These are phyloP conservation scores for Akanthomyces lecanii DNA, from an alignment of 2,329 filamentous ascomycete genomes.

Conservation along the genomic window DNA sequence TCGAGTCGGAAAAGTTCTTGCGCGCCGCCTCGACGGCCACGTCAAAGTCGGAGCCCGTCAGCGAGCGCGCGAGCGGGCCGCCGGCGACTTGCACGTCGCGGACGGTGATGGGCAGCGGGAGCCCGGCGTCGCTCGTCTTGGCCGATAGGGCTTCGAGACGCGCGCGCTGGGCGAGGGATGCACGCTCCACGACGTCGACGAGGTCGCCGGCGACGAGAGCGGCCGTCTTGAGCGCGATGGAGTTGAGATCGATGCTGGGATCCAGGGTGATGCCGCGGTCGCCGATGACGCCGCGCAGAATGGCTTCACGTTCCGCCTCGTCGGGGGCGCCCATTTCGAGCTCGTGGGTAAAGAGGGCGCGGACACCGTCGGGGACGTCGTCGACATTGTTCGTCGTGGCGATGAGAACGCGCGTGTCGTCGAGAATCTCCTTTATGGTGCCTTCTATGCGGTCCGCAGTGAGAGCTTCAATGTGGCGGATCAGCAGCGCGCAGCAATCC, in stretches of 20 bases:
- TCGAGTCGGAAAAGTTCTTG: constrained; percentile 97
- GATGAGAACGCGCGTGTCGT: constrained; percentile 76
- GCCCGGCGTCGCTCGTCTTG: constrained; percentile 34
- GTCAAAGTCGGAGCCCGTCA: constrained; percentile 83
- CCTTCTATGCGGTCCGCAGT: constrained; percentile 86
- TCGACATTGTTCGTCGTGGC: constrained; percentile 95
- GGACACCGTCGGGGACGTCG: constrained; percentile 84
- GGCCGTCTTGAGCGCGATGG: constrained; percentile 90
- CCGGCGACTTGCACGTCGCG: constrained; percentile 87
- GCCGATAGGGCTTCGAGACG: constrained; percentile 70
- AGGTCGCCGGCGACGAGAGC: constrained; percentile 92
- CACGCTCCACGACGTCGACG: constrained; percentile 89
- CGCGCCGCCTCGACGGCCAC: constrained; percentile 90
- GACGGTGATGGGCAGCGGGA: constrained; percentile 52
- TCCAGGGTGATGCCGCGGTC: constrained; percentile 74
- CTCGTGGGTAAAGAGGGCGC: constrained; percentile 91
- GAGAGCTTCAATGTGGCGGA: constrained; percentile 85
- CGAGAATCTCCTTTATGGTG: constrained; percentile 77
- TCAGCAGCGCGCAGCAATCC: constrained; percentile 76
- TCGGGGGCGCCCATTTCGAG: constrained; percentile 91
- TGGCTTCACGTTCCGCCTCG: constrained; percentile 85
- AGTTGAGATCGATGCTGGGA: constrained; percentile 75
- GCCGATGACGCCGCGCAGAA: constrained; percentile 73
- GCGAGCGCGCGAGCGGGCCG: constrained; percentile 69
- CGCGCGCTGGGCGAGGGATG: constrained; percentile 68